Evolutionary conservation across 495 filamentous ascomycete species (phyloP).

Genomic region (Filosporella fistucella): DNA sequence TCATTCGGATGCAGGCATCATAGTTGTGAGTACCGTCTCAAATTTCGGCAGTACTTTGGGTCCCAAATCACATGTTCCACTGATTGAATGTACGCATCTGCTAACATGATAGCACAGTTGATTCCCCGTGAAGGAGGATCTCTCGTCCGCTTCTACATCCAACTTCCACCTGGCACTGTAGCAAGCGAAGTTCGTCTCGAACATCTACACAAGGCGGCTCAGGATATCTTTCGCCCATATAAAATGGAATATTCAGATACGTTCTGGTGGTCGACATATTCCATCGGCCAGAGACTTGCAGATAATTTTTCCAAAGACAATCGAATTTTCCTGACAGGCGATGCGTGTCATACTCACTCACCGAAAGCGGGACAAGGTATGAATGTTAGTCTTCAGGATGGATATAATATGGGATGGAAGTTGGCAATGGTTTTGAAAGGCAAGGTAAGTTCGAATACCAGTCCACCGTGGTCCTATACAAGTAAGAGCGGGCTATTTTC

Average conservation of each 20-base stretch:
- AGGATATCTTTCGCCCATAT: constrained; percentile 41
- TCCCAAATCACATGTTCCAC: no score
- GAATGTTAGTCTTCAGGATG: constrained; percentile 49
- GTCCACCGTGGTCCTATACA: no score
- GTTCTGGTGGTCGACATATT: constrained; percentile 32
- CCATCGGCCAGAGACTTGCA: constrained; percentile 33
- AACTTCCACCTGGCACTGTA: constrained; percentile 14
- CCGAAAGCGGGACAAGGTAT: constrained; percentile 37
- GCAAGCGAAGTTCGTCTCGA: constrained; percentile 33
- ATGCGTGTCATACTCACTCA: constrained; percentile 30
- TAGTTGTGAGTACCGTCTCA: no score
- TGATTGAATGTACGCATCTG: no score
- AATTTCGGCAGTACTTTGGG: no score
- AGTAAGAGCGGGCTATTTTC: no score
- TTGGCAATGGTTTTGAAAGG: constrained; percentile 58
- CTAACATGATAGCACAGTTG: no score
- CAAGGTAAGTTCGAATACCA: constrained; percentile 33
- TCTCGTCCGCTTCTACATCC: background rate
- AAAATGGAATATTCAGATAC: constrained; percentile 34
- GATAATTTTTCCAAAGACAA: constrained; percentile 20
- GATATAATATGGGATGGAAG: constrained; percentile 78
- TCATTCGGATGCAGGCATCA: constrained; percentile 35
- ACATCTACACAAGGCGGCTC: constrained; percentile 43
- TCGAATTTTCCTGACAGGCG: background rate
- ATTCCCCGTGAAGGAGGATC: background rate